phyloP scores from a whole-genome alignment of 2,329 filamentous ascomycete species.

The Sporothrix sp. region DNA sequence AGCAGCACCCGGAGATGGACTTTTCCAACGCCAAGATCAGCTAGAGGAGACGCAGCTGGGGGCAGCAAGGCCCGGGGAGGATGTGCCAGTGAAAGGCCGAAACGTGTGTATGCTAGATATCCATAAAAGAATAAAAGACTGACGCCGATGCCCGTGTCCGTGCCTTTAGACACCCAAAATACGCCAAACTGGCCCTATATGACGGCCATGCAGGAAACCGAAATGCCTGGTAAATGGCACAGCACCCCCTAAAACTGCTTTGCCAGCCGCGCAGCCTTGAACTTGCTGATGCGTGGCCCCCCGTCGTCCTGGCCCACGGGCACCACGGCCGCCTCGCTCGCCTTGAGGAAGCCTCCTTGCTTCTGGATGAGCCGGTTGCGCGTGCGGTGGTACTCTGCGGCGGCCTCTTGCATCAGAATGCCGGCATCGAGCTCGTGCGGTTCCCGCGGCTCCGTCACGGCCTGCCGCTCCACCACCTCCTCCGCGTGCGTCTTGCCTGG shows the following conservation, averaged over 20 bases:
- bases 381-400: constrained; percentile 70
- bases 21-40: constrained; percentile 61
- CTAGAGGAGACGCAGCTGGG: too few relatives aligned
- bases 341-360: constrained; percentile 70
- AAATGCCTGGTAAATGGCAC: too few relatives aligned
- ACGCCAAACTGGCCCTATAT: too few relatives aligned
- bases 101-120: too few relatives aligned
- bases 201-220: too few relatives aligned
- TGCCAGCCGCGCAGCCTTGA: constrained; percentile 57
- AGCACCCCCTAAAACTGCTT: constrained; percentile 13
- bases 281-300: constrained; percentile 57
- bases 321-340: constrained; percentile 57
- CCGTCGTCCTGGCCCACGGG: constrained; percentile 59
- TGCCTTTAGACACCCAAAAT: too few relatives aligned
- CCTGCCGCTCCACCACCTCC: constrained; percentile 46
- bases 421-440: constrained; percentile 63
- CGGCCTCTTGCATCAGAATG: constrained; percentile 65
- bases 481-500: constrained; percentile 49
- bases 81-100: background rate
- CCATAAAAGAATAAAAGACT: too few relatives aligned
- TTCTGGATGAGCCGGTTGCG: constrained; percentile 75
- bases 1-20: constrained; percentile 63
- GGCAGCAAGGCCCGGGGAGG: too few relatives aligned
- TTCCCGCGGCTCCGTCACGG: constrained; percentile 25
- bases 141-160: too few relatives aligned